phyloP scores from a whole-genome alignment of 1,139 yeast genomes.

The Taphrina wiesneri region DNA sequence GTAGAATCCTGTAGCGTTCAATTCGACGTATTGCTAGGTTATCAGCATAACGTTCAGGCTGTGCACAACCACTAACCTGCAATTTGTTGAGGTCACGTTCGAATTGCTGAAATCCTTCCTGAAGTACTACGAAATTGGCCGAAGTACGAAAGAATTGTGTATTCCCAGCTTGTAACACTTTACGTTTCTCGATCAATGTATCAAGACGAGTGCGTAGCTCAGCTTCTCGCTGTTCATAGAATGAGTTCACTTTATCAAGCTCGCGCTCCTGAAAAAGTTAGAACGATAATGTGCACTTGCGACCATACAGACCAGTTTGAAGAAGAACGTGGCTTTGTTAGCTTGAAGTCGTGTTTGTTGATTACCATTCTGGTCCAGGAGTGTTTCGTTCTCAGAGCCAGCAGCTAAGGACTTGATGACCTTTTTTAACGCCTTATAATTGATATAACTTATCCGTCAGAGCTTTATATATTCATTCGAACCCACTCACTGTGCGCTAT shows the following conservation, averaged over 20 bases:
- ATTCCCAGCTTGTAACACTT: slow-evolving; percentile 6
- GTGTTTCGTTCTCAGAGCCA: slow-evolving; percentile 40
- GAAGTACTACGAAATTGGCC: slow-evolving; percentile 63
- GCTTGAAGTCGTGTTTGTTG: slow-evolving; percentile 69
- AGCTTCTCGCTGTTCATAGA: slow-evolving; percentile 86
- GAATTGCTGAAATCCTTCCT: slow-evolving; percentile 85
- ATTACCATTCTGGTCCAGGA: slow-evolving; percentile 20
- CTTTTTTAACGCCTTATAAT: slow-evolving; percentile 87
- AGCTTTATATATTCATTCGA: too few species aligned
- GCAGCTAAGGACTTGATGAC: slow-evolving; percentile 50
- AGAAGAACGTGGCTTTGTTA: slow-evolving; percentile 90
- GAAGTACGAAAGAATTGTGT: slow-evolving; percentile 47
- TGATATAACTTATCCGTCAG: slow-evolving; percentile 50
- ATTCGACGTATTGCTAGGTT: slow-evolving; percentile 73
- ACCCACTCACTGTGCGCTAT: slow-evolving; percentile 26
- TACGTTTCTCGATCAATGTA: not conserved
- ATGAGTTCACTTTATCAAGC: slow-evolving; percentile 86
- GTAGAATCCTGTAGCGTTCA: slow-evolving; percentile 92
- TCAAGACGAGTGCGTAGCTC: slow-evolving; percentile 49
- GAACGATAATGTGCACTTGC: not conserved
- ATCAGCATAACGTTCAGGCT: not conserved
- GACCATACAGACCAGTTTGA: slow-evolving; percentile 53
- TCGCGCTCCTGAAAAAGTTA: slow-evolving; percentile 64
- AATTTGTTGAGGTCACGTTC: slow-evolving; percentile 77
- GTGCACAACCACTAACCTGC: not conserved